Percentiles rank a stretch among this genome's conserved stretches.
phyloP scores from a whole-genome alignment of 2,329 filamentous ascomycete genomes.

The Exophiala xenobiotica region DNA sequence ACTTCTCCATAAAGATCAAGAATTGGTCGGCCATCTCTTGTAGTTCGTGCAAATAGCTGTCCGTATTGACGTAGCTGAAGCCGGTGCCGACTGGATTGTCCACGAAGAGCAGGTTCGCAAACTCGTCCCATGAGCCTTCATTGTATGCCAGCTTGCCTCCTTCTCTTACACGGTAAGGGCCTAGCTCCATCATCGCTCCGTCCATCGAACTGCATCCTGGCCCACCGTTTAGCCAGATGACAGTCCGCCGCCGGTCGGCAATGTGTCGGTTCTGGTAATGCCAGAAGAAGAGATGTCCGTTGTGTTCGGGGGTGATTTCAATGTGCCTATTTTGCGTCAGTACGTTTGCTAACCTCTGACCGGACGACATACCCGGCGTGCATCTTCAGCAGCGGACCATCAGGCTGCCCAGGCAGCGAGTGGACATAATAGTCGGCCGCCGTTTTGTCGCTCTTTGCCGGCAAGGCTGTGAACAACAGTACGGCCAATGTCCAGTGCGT shows the following conservation, averaged over 20 bases:
- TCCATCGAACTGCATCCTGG: slow-evolving; percentile 98
- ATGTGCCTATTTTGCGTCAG: slow-evolving; percentile 66
- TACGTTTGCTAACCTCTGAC: background rate
- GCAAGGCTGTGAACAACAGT: slow-evolving; percentile 4
- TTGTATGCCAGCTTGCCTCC: slow-evolving; percentile 72
- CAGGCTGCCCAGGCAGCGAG: slow-evolving; percentile 78
- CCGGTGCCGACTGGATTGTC: slow-evolving; percentile 96
- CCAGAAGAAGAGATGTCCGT: slow-evolving; percentile 98
- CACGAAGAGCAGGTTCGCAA: slow-evolving; percentile 93
- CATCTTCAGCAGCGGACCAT: slow-evolving; percentile 83
- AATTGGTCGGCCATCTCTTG: slow-evolving; percentile 89
- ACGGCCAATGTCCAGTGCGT: slow-evolving; percentile 15
- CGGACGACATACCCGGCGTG: slow-evolving; percentile 77
- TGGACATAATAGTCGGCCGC: slow-evolving; percentile 89
- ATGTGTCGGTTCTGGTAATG: slow-evolving; percentile 95
- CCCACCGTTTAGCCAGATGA: slow-evolving; percentile 96
- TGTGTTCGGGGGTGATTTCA: slow-evolving; percentile 77
- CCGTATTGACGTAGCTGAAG: slow-evolving; percentile 90
- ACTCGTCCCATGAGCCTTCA: slow-evolving; percentile 97
- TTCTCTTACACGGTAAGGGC: slow-evolving; percentile 82
- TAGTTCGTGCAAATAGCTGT: slow-evolving; percentile 82
- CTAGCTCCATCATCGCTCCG: slow-evolving; percentile 92
- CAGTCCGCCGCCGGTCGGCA: slow-evolving; percentile 82
- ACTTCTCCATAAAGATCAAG: slow-evolving; percentile 84
- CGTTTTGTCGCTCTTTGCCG: slow-evolving; percentile 50